Evolutionary conservation across 805 yeast genomes (phyloP).

Genomic region (Starmerella cellae): DNA sequence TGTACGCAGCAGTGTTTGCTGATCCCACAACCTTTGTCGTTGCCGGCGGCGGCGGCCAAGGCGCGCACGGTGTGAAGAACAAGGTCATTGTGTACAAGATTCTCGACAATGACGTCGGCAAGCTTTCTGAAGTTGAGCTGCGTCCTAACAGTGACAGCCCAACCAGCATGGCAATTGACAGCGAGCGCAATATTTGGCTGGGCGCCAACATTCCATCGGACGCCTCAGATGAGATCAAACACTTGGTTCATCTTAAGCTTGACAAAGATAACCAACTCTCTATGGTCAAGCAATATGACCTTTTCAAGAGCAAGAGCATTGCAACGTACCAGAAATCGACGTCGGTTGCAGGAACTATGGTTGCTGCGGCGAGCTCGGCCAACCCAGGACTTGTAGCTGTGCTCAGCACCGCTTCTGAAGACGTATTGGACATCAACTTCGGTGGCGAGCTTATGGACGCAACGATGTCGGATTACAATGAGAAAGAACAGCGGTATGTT

Average conservation of each 20-base stretch:
- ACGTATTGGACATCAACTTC: slow-evolving; percentile 2
- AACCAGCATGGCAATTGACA: slow-evolving; percentile 53
- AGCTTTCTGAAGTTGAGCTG: slow-evolving; percentile 17
- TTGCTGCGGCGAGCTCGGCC: slow-evolving; percentile 9
- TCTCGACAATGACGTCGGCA: not conserved
- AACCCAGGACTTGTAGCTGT: slow-evolving; percentile 8
- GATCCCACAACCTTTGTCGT: slow-evolving; percentile 48
- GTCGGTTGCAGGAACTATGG: slow-evolving; percentile 8
- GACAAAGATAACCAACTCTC: slow-evolving; percentile 5
- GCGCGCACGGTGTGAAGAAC: slow-evolving; percentile 77
- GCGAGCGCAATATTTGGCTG: slow-evolving; percentile 31
- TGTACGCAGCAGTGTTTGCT: slow-evolving; percentile 64
- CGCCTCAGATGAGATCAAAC: slow-evolving; percentile 45
- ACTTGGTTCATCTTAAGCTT: slow-evolving; percentile 35
- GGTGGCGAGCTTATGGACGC: slow-evolving; percentile 5
- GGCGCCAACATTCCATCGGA: slow-evolving; percentile 14
- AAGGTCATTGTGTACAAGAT: slow-evolving; percentile 34
- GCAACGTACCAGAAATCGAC: slow-evolving; percentile 16
- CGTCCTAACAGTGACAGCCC: slow-evolving; percentile 61
- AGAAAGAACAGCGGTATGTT: slow-evolving; percentile 4
- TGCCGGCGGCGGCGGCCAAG: slow-evolving; percentile 95
- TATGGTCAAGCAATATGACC: not conserved
- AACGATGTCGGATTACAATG: slow-evolving; percentile 10
- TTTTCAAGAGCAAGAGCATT: slow-evolving; percentile 7
- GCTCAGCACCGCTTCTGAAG: not conserved